Evolutionary conservation across 139 green algal species (phyloP).

Genomic region (Chlamydomonas incerta): DNA sequence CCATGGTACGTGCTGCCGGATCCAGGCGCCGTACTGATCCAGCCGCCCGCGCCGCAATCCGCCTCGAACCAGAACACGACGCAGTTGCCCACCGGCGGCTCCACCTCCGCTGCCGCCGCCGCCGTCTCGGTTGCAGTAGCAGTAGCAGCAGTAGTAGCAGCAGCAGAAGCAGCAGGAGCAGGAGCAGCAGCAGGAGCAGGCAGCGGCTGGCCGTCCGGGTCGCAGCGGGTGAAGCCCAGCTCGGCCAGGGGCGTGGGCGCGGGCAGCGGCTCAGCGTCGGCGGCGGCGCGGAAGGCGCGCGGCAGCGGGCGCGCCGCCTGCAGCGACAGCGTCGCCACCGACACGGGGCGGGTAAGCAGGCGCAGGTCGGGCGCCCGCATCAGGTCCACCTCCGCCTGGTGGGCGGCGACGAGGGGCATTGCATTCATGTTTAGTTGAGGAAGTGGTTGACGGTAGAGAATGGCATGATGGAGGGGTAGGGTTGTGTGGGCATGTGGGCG

Average conservation of each 20-base stretch:
- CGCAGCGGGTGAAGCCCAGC: conserved; percentile 1
- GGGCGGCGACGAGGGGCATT: too few species aligned
- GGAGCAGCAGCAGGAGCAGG: not conserved
- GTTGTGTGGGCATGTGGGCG: not conserved
- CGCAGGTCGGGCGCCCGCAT: conserved; percentile 20
- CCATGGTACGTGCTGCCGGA: conserved; percentile 39
- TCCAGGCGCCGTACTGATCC: conserved; percentile 37
- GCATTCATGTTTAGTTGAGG: too few species aligned
- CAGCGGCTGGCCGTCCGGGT: not conserved
- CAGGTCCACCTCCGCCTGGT: conserved; percentile 37
- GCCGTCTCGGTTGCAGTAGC: not conserved
- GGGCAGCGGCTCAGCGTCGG: not conserved
- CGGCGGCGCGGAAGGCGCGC: not conserved
- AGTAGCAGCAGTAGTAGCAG: not conserved
- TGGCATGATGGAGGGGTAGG: not conserved
- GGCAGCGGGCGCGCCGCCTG: not conserved
- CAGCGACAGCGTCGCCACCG: not conserved
- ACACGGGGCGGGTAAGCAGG: not conserved
- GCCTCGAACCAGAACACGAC: conserved; percentile 57
- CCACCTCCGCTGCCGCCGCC: not conserved
- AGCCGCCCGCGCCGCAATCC: conserved; percentile 49
- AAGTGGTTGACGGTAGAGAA: too few species aligned
- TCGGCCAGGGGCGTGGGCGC: not conserved
- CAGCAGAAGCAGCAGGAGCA: not conserved
- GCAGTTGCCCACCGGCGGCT: not conserved